These are phyloP conservation scores for Fusarium sp. DNA, from an alignment of 2,329 filamentous ascomycete genomes.

Conservation along the genomic window DNA sequence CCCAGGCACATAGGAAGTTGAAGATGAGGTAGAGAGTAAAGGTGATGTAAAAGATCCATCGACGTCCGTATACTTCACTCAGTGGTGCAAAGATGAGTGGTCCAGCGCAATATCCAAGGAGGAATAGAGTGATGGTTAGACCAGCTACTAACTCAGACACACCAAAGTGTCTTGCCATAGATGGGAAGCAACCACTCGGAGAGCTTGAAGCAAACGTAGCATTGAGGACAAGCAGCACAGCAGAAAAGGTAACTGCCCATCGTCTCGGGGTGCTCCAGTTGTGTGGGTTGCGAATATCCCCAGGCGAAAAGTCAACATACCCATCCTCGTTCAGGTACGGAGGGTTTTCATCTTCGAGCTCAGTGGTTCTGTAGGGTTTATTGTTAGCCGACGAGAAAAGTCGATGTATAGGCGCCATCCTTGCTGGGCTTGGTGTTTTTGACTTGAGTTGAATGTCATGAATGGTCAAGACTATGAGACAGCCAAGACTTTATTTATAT, in stretches of 20 bases:
- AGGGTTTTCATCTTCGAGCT: conserved; percentile 18
- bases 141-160: conserved; percentile 29
- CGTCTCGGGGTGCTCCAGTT: conserved; percentile 20
- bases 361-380: conserved; percentile 25
- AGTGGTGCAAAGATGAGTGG: conserved; percentile 82
- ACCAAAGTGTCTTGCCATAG: conserved; percentile 20
- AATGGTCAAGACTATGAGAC: neutral
- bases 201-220: conserved; percentile 30
- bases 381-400: conserved; percentile 28
- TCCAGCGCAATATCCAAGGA: conserved; percentile 64
- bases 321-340: conserved; percentile 25
- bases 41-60: conserved; percentile 65
- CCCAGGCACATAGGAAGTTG: conserved; percentile 79
- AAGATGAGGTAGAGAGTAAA: conserved; percentile 78
- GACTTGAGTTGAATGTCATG: neutral
- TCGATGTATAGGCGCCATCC: conserved; percentile 28
- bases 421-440: neutral
- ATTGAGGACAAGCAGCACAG: conserved; percentile 26
- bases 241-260: conserved; percentile 15
- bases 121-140: conserved; percentile 35
- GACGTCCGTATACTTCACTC: conserved; percentile 77
- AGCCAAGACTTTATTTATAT: conserved; percentile 10
- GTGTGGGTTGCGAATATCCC: conserved; percentile 16
- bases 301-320: conserved; percentile 21
- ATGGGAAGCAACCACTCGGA: conserved; percentile 27